Conservation (phyloP, 2,329 filamentous ascomycete genomes). For the Pseudogymnoascus destructans region DNA sequence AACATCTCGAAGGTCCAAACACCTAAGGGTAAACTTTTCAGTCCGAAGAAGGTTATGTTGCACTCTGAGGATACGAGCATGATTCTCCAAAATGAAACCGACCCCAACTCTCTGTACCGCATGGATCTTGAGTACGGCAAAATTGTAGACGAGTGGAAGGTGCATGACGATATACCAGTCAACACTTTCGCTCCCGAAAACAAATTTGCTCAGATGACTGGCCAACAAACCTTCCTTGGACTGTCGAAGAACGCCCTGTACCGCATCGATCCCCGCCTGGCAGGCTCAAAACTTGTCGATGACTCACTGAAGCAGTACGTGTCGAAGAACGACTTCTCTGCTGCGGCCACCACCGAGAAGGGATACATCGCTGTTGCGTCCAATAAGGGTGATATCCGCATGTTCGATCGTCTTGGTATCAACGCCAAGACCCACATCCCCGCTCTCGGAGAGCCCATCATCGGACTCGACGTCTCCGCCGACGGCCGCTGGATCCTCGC, state of each 20-base stretch:
- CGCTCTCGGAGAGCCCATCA: constrained; percentile 85
- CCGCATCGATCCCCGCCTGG: constrained; percentile 79
- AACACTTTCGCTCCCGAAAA: constrained; percentile 87
- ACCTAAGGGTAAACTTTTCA: constrained; percentile 74
- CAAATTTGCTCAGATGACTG: constrained; percentile 97
- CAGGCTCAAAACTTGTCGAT: constrained; percentile 87
- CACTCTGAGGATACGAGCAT: constrained; percentile 27
- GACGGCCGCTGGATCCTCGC: constrained; percentile 93
- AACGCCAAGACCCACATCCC: constrained; percentile 96
- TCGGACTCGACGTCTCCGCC: constrained; percentile 87
- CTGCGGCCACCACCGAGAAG: constrained; percentile 86
- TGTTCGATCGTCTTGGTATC: constrained; percentile 92
- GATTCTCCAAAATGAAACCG: constrained; percentile 32
- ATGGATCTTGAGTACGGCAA: constrained; percentile 99
- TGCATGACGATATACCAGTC: constrained; percentile 91
- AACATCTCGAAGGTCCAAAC: constrained; percentile 95
- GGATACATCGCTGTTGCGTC: constrained; percentile 94
- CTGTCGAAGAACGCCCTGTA: constrained; percentile 87
- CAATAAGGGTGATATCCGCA: constrained; percentile 92
- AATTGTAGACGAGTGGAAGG: constrained; percentile 96
- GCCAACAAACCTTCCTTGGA: constrained; percentile 88
- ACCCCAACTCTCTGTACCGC: constrained; percentile 83
- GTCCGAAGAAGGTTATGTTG: constrained; percentile 54
- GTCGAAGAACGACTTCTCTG: constrained; percentile 95
- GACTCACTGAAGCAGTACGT: constrained; percentile 87